Evolutionary conservation across 2,329 filamentous ascomycete species (phyloP), one percentile per base, ranked within the genome.

Genomic region (Colletotrichum tanaceti): DNA sequence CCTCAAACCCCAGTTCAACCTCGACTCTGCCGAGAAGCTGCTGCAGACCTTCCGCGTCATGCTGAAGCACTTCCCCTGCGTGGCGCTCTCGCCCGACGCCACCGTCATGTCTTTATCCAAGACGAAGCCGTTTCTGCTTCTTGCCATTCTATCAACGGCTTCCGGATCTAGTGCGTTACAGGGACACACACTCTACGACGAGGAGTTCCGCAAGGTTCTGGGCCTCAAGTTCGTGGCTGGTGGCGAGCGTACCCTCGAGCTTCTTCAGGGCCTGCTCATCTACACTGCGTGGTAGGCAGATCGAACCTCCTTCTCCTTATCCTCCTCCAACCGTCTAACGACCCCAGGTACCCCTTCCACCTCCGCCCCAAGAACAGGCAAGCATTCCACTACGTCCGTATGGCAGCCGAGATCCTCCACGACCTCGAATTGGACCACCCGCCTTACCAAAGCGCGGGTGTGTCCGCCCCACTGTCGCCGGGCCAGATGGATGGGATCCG

Each of bases 131-230:
- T 87, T 89, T 72, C 76, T 89, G 20, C 74, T 89, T 43, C 75
- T 89, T 14, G 83, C 86, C 2, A 83, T 89, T 20, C 75, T 89
- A 1, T 82, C 86, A 2, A 81, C 83, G 1, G 82, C 84, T 4
- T 84, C 85, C 41, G 82, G 80, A 1, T 81, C 83, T 38, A 78
- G 74, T 13, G 83, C 83, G n/a, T 73, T 85, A 24, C 84, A 86
- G 71, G 82, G 86, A 0, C 84, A 88, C 63, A 82, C 76, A 16
- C 77, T 86, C 3, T 87, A 89, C 52, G 87, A 89, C 35, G 83
- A 85, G 57, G 87, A 89, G 75, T 86, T 89, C 58, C 79, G 86
- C 38, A 87, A 87, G 72, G 80, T 87, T 0, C 72, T 88, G n/a
- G 85, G 82, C 1, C 77, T 86, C 52, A 88, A 86, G 74, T 84